Evolutionary conservation across 371 early-diverging fungal species (phyloP).

Genomic region (Apophysomyces ossiformis): DNA sequence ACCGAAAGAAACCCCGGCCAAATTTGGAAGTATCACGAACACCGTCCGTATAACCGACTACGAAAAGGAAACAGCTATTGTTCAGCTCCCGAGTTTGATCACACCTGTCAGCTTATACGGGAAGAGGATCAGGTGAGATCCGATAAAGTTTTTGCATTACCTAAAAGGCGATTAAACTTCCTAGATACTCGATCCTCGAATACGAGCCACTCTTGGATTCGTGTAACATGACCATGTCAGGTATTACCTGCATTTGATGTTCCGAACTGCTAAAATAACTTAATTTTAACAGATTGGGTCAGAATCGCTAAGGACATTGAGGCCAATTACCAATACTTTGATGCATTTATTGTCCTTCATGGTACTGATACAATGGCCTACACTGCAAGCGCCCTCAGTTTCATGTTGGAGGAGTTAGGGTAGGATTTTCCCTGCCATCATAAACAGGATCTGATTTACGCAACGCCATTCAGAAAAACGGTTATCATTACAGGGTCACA

Average conservation of each 20-base stretch:
- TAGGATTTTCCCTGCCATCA: slow-evolving; percentile 19
- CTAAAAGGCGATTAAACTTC: slow-evolving; percentile 34
- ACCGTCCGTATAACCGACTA: slow-evolving; percentile 33
- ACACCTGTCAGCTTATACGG: slow-evolving; percentile 92
- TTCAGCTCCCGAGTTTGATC: slow-evolving; percentile 75
- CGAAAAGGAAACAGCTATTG: slow-evolving; percentile 20
- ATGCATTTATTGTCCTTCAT: slow-evolving; percentile 94
- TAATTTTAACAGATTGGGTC: slow-evolving; percentile 81
- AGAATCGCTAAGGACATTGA: slow-evolving; percentile 96
- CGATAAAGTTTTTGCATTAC: slow-evolving; percentile 51
- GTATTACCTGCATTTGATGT: slow-evolving; percentile 32
- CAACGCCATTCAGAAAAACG: slow-evolving; percentile 70
- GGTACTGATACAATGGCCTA: slow-evolving; percentile 97
- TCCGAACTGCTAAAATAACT: not conserved
- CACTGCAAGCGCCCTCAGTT: slow-evolving; percentile 93
- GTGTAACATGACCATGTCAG: slow-evolving; percentile 91
- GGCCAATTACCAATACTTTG: slow-evolving; percentile 88
- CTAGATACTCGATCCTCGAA: slow-evolving; percentile 87
- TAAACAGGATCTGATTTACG: not conserved
- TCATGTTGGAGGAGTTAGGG: slow-evolving; percentile 95
- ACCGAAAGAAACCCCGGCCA: not conserved
- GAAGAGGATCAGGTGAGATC: slow-evolving; percentile 79
- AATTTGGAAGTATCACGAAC: slow-evolving; percentile 38
- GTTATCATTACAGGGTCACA: slow-evolving; percentile 98
- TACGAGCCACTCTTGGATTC: slow-evolving; percentile 94